Evolutionary conservation across 495 filamentous ascomycete species (phyloP), one percentile per base, ranked within the genome.

Genomic region (Aspergillus hancockii): DNA sequence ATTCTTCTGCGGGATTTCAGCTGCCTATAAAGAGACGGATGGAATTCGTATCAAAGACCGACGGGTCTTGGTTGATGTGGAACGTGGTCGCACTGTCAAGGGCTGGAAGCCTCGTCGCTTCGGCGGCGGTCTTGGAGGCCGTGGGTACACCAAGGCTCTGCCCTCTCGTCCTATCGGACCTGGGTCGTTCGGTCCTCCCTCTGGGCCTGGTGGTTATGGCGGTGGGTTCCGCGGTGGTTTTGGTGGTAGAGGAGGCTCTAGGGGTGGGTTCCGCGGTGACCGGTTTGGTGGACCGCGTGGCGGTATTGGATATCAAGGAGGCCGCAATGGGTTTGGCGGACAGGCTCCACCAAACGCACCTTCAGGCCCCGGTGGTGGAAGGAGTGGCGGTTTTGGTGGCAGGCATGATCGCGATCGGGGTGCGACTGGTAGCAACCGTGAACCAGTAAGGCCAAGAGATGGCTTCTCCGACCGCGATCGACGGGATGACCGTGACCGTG

Each of bases 71-170:
- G 92, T 98, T 58, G 94, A 98, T 73, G 93, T 97, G 51, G 94
- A 98, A 73, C 88, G 95, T 69, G 95, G 94, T 61, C 89, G 94
- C 56, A 97, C 94, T 36, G 91, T 96, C 47, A 90, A 90, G 67
- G 92, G 90, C 49, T 98, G 94, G 94, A 91, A 90, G 69, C 94
- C 94, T 55, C 86, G 90, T 53, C 91, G 94, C 36, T 88, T 93
- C 45, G 94, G 93, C 55, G 94, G 94, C 64, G 95, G 95, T 30
- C 82, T 97, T 14, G 94, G 95, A 38, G 92, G 92, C 32, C 89
- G 93, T 63, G 89, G 90, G 41, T 97, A 98, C 75, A 97, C 93
- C 32, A 96, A 95, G 73, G 83, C 88, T 8, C 78, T 85, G 61
- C 83, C 89, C 23, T 79, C 85, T n/a, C 84, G 90, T 23, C 93